These are phyloP conservation scores for Moniliophthora roreri DNA, from an alignment of 1,284 basidiomycete genomes.

Conservation along the genomic window DNA sequence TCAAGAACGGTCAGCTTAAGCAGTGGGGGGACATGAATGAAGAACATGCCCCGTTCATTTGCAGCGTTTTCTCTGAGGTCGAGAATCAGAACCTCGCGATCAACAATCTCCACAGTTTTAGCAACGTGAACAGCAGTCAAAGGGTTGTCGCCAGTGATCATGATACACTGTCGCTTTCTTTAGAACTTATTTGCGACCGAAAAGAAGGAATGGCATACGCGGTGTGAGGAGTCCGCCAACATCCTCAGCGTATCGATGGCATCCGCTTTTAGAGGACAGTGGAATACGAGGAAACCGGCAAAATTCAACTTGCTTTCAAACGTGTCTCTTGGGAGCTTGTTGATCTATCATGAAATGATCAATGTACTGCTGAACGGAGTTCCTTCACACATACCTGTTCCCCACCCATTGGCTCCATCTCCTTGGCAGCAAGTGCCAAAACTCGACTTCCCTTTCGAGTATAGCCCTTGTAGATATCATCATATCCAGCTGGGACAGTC, in stretches of 20 bases:
- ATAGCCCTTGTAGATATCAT: slow-evolving; percentile 92
- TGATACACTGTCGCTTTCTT: slow-evolving; percentile 68
- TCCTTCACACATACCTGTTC: slow-evolving; percentile 54
- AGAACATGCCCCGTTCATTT: slow-evolving; percentile 58
- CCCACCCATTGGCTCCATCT: slow-evolving; percentile 64
- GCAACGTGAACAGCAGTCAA: slow-evolving; percentile 94
- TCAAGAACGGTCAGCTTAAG: slow-evolving; percentile 3
- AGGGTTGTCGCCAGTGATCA: slow-evolving; percentile 98
- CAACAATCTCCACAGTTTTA: slow-evolving; percentile 92
- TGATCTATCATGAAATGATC: slow-evolving; percentile 55
- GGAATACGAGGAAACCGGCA: slow-evolving; percentile 94
- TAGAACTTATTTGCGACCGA: slow-evolving; percentile 5
- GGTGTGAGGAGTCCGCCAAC: slow-evolving; percentile 91
- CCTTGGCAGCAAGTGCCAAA: slow-evolving; percentile 85
- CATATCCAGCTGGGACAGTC: slow-evolving; percentile 75
- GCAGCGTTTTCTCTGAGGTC: slow-evolving; percentile 83
- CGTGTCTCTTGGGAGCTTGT: slow-evolving; percentile 75
- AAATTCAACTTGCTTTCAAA: slow-evolving; percentile 81
- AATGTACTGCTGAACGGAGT: neutral
- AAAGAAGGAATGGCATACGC: slow-evolving; percentile 53
- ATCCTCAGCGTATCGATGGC: slow-evolving; percentile 88
- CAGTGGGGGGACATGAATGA: neutral
- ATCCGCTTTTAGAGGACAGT: slow-evolving; percentile 93
- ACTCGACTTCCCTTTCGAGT: slow-evolving; percentile 91
- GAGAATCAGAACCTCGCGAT: slow-evolving; percentile 88